phyloP scores from a whole-genome alignment of 2,329 filamentous ascomycete genomes.

The Chaetomiaceae sp. region DNA sequence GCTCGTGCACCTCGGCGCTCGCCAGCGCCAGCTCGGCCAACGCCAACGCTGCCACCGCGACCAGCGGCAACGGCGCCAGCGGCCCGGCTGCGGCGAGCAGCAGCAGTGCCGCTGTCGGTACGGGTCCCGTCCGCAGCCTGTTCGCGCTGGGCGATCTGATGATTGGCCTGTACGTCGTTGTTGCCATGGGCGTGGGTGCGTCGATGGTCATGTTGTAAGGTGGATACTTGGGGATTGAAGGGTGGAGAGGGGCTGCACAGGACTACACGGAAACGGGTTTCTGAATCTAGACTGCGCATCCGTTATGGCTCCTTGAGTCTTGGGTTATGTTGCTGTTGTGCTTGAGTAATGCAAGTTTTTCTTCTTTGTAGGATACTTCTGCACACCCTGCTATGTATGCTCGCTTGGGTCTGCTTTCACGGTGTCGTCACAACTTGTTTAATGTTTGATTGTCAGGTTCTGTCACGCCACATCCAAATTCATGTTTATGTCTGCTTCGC shows the following conservation, averaged over 20 bases:
- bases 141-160: slow-evolving; percentile 43
- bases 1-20: slow-evolving; percentile 53
- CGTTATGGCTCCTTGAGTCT: not conserved
- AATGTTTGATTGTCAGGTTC: too few relatives aligned
- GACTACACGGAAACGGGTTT: not conserved
- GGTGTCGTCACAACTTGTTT: too few relatives aligned
- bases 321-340: slow-evolving; percentile 3
- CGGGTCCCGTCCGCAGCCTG: slow-evolving; percentile 33
- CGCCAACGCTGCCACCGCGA: slow-evolving; percentile 41
- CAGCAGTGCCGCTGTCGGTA: slow-evolving; percentile 32
- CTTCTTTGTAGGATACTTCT: slow-evolving; percentile 5
- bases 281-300: not conserved
- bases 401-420: not conserved
- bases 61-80: slow-evolving; percentile 29
- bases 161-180: slow-evolving; percentile 45
- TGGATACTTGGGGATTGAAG: not conserved
- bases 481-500: too few relatives aligned
- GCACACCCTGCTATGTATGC: not conserved
- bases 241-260: not conserved
- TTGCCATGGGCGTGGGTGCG: slow-evolving; percentile 47
- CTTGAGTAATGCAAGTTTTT: slow-evolving; percentile 4
- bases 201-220: slow-evolving; percentile 49
- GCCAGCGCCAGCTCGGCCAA: slow-evolving; percentile 56
- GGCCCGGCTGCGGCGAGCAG: slow-evolving; percentile 25
- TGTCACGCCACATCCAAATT: too few relatives aligned